Evolutionary conservation across 2,329 filamentous ascomycete genomes (phyloP).

Genomic region (Aspergillus felis): DNA sequence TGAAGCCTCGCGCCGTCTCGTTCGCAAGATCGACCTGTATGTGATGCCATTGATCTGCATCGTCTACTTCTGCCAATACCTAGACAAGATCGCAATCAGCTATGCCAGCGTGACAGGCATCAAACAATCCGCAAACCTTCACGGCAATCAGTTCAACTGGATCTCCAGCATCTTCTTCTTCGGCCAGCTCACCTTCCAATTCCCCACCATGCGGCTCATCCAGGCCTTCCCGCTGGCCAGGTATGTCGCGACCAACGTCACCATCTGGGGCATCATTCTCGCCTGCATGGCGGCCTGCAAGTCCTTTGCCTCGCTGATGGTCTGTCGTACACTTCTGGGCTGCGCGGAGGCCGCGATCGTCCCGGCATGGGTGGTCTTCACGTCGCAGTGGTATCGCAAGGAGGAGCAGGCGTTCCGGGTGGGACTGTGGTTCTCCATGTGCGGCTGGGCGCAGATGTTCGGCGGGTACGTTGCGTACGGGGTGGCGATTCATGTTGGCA

Average conservation of each 20-base stretch:
- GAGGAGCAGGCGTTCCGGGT: constrained; percentile 31
- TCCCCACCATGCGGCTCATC: constrained; percentile 37
- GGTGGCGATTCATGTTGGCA: constrained; percentile 23
- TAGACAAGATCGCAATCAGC: constrained; percentile 23
- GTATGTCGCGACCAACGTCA: constrained; percentile 36
- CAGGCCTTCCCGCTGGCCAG: constrained; percentile 39
- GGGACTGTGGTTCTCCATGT: constrained; percentile 27
- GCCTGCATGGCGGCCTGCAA: constrained; percentile 29
- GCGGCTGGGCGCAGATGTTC: constrained; percentile 35
- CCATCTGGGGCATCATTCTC: constrained; percentile 30
- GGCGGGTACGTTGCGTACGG: constrained; percentile 38
- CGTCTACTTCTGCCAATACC: constrained; percentile 29
- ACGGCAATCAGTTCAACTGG: constrained; percentile 45
- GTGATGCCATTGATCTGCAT: constrained; percentile 29
- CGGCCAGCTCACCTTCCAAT: constrained; percentile 29
- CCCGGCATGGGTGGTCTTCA: constrained; percentile 26
- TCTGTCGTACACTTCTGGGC: constrained; percentile 50
- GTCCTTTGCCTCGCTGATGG: constrained; percentile 48
- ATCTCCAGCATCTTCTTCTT: constrained; percentile 30
- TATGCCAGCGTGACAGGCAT: constrained; percentile 28
- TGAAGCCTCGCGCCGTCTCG: constrained; percentile 10
- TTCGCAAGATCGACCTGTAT: constrained; percentile 28
- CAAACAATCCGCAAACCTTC: constrained; percentile 30
- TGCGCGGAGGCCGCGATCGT: constrained; percentile 46
- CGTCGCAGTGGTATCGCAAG: constrained; percentile 29